These are phyloP conservation scores for Gymnopus androsaceus DNA, from an alignment of 1,284 basidiomycete species.

Conservation along the genomic window DNA sequence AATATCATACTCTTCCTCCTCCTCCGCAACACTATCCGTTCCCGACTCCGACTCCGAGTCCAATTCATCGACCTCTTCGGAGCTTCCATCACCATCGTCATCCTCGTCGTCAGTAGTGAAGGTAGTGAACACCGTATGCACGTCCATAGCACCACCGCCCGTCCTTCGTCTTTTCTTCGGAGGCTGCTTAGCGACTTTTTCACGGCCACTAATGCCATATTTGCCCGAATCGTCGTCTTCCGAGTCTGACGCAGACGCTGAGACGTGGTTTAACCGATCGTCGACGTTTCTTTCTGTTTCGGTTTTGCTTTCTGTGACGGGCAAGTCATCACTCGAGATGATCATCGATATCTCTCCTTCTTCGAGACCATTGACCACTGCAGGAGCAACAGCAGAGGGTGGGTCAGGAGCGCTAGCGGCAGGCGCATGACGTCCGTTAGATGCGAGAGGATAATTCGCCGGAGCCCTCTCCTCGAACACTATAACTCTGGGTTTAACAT, in stretches of 20 bases:
- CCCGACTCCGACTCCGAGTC: neutral
- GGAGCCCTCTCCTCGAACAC: constrained; percentile 18
- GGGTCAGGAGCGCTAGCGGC: constrained; percentile 16
- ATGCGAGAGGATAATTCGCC: neutral
- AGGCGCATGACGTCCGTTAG: neutral
- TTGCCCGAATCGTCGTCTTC: constrained; percentile 1
- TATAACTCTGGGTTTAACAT: constrained; percentile 41
- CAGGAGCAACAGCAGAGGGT: neutral
- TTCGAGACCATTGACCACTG: neutral
- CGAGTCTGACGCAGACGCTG: neutral
- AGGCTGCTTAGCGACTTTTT: no score
- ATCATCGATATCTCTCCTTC: constrained; percentile 1
- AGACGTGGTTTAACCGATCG: no score
- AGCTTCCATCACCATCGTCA: constrained; percentile 5
- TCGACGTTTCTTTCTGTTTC: neutral
- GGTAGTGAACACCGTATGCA: neutral
- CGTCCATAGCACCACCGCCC: neutral
- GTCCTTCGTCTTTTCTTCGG: neutral
- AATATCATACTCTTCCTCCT: constrained; percentile 40
- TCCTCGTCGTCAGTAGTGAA: constrained; percentile 8
- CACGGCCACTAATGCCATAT: constrained; percentile 3
- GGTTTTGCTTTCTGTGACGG: neutral
- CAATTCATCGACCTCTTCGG: neutral
- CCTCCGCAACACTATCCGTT: constrained; percentile 7
- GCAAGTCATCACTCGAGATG: neutral